Percentiles rank a stretch among this genome's conserved stretches.
Evolutionary conservation across 306 rosid genomes (phyloP).

Genomic region (Quercus variabilis): DNA sequence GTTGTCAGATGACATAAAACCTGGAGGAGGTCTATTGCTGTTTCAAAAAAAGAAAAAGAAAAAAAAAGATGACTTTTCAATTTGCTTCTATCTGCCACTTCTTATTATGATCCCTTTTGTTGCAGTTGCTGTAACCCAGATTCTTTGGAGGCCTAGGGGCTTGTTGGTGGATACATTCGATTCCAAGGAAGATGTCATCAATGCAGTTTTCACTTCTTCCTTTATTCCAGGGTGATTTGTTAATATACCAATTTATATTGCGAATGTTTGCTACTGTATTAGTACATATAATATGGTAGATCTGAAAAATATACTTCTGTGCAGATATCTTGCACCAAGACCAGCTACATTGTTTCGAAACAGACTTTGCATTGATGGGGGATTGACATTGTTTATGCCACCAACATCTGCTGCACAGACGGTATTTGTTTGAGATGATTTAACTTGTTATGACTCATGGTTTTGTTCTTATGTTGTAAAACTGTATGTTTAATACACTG

Average conservation of each 20-base stretch:
- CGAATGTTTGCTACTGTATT: conserved; percentile 14
- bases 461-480: not conserved
- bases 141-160: conserved; percentile 92
- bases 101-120: conserved; percentile 16
- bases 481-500: not conserved
- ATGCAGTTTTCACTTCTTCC: conserved; percentile 95
- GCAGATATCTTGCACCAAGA: conserved; percentile 90
- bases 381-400: conserved; percentile 93
- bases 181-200: conserved; percentile 95
- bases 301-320: conserved; percentile 12
- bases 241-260: conserved; percentile 17
- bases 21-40: not conserved
- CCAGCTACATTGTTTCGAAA: conserved; percentile 83
- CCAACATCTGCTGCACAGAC: conserved; percentile 89
- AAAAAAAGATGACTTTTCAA: not conserved
- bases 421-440: conserved; percentile 39
- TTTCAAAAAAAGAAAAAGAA: not conserved
- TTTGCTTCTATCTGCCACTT: not conserved
- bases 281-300: not conserved
- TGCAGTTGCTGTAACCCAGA: conserved; percentile 92
- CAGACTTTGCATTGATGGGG: conserved; percentile 91
- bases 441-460: not conserved
- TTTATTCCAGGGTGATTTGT: conserved; percentile 94
- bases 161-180: conserved; percentile 89
- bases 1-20: not conserved